Conservation (phyloP, 345 rosid genomes). For the Camelina sativa region DNA sequence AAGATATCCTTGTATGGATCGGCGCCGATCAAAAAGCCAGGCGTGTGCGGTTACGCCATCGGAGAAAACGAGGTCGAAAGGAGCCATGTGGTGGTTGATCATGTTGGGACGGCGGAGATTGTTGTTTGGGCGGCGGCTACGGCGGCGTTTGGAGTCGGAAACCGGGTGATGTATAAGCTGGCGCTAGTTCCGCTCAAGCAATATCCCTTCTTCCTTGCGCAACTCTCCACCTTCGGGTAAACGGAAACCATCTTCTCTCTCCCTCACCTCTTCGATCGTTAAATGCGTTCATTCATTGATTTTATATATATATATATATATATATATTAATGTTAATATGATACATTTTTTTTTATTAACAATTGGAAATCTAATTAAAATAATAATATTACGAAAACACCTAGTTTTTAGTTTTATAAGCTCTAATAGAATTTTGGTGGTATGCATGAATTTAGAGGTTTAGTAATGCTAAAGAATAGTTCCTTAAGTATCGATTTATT, state of each 20-base stretch:
- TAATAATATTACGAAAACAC: neutral
- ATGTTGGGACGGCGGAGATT: slow-evolving; percentile 54
- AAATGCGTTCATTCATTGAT: neutral
- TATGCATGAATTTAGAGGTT: slow-evolving; percentile 19
- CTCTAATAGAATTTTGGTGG: neutral
- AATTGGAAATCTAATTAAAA: neutral
- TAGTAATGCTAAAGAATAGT: slow-evolving; percentile 6
- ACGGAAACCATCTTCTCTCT: slow-evolving; percentile 11
- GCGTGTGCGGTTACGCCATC: slow-evolving; percentile 54
- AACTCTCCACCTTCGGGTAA: slow-evolving; percentile 95
- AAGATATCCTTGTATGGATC: slow-evolving; percentile 46
- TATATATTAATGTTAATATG: neutral
- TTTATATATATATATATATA: too few species aligned
- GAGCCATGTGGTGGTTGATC: slow-evolving; percentile 40
- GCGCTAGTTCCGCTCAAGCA: slow-evolving; percentile 86
- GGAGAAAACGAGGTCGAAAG: slow-evolving; percentile 45
- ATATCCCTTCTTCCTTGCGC: slow-evolving; percentile 93
- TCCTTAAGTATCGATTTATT: neutral
- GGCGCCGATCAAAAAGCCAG: slow-evolving; percentile 27
- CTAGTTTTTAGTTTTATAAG: neutral
- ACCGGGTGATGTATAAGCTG: slow-evolving; percentile 80
- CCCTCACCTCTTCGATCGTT: neutral
- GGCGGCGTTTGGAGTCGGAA: slow-evolving; percentile 81
- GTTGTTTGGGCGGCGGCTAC: slow-evolving; percentile 67
- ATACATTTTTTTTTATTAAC: neutral